phyloP scores from a whole-genome alignment of 257 asterid genomes.

The Solanum tacnaense region DNA sequence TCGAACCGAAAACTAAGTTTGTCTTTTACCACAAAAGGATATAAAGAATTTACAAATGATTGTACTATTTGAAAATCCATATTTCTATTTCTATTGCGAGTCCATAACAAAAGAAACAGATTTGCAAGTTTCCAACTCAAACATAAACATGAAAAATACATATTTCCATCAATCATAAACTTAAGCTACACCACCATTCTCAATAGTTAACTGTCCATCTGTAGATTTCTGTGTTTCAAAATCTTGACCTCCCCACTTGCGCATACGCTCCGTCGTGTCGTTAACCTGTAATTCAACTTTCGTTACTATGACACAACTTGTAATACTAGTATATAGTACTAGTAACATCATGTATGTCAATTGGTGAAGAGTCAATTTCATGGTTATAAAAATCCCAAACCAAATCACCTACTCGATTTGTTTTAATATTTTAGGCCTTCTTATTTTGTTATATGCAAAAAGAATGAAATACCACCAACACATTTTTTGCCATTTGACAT shows the following conservation, averaged over 20 bases:
- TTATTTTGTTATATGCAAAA: neutral
- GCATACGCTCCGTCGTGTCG: constrained; percentile 53
- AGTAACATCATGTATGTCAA: neutral
- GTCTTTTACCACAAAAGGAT: neutral
- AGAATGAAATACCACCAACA: neutral
- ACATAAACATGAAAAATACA: neutral
- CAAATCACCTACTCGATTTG: neutral
- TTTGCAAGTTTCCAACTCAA: neutral
- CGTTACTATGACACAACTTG: neutral
- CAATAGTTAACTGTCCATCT: neutral
- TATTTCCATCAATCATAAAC: neutral
- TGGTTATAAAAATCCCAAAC: neutral
- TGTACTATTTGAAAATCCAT: neutral
- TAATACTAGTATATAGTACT: neutral
- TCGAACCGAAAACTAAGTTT: no score
- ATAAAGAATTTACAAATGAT: no score
- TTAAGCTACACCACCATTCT: neutral
- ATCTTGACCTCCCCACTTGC: constrained; percentile 59
- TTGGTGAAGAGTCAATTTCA: neutral
- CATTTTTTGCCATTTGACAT: neutral
- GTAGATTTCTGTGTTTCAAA: neutral
- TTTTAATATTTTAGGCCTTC: neutral
- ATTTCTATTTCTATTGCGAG: neutral
- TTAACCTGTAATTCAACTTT: constrained; percentile 29
- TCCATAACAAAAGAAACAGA: neutral